Evolutionary conservation across 441 rosid genomes (phyloP), one percentile per base, ranked within the genome.

Genomic region (Breynia disticha): DNA sequence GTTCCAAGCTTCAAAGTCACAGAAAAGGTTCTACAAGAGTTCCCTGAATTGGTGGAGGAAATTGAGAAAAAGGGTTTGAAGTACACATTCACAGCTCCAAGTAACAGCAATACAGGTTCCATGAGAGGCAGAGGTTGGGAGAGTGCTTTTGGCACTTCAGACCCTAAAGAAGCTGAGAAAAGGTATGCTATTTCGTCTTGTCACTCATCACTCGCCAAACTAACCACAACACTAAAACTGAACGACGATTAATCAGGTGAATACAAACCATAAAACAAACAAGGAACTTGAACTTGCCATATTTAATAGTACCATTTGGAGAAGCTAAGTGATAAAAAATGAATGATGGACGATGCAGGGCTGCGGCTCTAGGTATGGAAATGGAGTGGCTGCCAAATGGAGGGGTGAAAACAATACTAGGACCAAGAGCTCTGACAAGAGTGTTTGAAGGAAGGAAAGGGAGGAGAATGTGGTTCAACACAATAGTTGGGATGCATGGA

Each of bases 61-160:
- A 66, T 83, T 57, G 87, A 83, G 54, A 21, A 56, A 38, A 83
- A 80, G 57, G 87, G 87, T 5, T 50, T 83, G n/a, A 70, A 59
- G 48, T 78, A 83, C 61, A 48, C 80, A 5, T 72, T 83, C 68
- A 52, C 66, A 0, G 79, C 86, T 46, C 72, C 38, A 1, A 70
- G 73, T 62, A 64, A 60, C 3, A 48, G 63, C 17, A 65, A 76
- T 44, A 75, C 69, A 2, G 57, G 74, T 62, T 83, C 86, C 48
- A 80, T 75, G 80, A 76, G 77, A 52, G 90, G 87, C 7, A 64
- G 86, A 21, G 83, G 90, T 17, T 80, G 83, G 90, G 76, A 83
- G 58, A 87, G 80, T 50, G 67, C 83, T 43, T 78, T 79, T 15
- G 73, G 72, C 10, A 80, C 87, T 47, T 70, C 73, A 0, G 84